phyloP scores from a whole-genome alignment of 2,329 filamentous ascomycete species.

The Triangularia verruculosa region DNA sequence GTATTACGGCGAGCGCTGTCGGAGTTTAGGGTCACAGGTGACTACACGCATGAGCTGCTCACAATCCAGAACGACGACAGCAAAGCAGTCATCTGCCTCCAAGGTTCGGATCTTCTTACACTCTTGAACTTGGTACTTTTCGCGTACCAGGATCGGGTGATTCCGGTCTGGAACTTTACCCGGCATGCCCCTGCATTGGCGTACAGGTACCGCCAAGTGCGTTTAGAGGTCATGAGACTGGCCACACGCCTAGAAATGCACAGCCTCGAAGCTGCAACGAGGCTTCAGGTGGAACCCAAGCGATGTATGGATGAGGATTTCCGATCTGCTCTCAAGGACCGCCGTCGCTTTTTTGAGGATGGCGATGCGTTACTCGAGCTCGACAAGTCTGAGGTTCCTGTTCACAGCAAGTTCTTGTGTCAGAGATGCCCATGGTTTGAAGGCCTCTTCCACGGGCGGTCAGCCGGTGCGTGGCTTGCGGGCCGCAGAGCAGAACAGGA shows the following conservation, averaged over 20 bases:
- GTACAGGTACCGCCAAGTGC: conserved; percentile 73
- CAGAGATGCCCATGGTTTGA: conserved; percentile 90
- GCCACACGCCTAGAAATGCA: conserved; percentile 67
- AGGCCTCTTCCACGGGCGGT: conserved; percentile 83
- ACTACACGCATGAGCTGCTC: conserved; percentile 58
- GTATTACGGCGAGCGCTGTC: conserved; percentile 62
- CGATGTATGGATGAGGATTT: conserved; percentile 68
- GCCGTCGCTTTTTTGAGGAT: conserved; percentile 67
- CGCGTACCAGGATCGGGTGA: conserved; percentile 72
- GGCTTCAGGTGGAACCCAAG: conserved; percentile 66
- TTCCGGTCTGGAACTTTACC: conserved; percentile 85
- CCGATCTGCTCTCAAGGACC: conserved; percentile 63
- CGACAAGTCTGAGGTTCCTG: conserved; percentile 65
- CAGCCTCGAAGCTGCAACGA: conserved; percentile 72
- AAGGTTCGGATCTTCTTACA: conserved; percentile 70
- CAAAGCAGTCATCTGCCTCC: conserved; percentile 60
- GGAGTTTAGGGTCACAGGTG: conserved; percentile 53
- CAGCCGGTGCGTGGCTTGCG: conserved; percentile 79
- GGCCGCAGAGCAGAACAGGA: conserved; percentile 54
- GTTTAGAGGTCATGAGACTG: conserved; percentile 84
- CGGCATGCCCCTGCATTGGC: conserved; percentile 63
- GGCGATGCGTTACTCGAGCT: conserved; percentile 79
- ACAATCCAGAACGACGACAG: conserved; percentile 51
- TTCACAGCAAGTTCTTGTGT: conserved; percentile 77
- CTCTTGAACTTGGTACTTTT: conserved; percentile 78